Evolutionary conservation across 805 yeast genomes (phyloP).

Genomic region (Scheffersomyces ergatensis): DNA sequence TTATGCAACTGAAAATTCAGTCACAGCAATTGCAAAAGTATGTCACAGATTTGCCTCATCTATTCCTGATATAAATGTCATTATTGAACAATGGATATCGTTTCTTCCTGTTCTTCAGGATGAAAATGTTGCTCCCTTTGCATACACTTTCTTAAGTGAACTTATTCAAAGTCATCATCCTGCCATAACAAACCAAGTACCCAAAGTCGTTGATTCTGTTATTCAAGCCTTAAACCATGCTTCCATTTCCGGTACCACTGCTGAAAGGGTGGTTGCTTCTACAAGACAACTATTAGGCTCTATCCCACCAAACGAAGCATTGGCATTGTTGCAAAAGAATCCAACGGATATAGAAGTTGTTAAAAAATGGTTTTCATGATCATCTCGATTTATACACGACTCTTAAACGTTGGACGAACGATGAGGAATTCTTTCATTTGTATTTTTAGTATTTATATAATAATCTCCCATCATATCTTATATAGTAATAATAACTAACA

Average conservation of each 20-base stretch:
- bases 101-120: slow-evolving; percentile 82
- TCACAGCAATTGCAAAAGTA: slow-evolving; percentile 81
- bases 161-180: slow-evolving; percentile 65
- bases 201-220: slow-evolving; percentile 64
- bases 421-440: no score
- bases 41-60: slow-evolving; percentile 59
- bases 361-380: slow-evolving; percentile 52
- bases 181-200: slow-evolving; percentile 51
- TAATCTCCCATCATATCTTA: no score
- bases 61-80: slow-evolving; percentile 60
- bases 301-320: slow-evolving; percentile 68
- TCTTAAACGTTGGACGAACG: no score
- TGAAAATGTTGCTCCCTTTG: slow-evolving; percentile 83
- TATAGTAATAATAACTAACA: neutral
- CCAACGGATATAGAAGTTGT: slow-evolving; percentile 54
- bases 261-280: slow-evolving; percentile 58
- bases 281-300: slow-evolving; percentile 62
- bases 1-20: slow-evolving; percentile 83
- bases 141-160: slow-evolving; percentile 72
- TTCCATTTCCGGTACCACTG: slow-evolving; percentile 69
- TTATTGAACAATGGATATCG: slow-evolving; percentile 74
- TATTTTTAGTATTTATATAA: slow-evolving; percentile 1
- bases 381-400: no score
- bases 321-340: slow-evolving; percentile 59
- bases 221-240: slow-evolving; percentile 71